Evolutionary conservation across 768 basidiomycete species (phyloP), one percentile per base, ranked within the genome.

Genomic region (Neoboletus magnificus): DNA sequence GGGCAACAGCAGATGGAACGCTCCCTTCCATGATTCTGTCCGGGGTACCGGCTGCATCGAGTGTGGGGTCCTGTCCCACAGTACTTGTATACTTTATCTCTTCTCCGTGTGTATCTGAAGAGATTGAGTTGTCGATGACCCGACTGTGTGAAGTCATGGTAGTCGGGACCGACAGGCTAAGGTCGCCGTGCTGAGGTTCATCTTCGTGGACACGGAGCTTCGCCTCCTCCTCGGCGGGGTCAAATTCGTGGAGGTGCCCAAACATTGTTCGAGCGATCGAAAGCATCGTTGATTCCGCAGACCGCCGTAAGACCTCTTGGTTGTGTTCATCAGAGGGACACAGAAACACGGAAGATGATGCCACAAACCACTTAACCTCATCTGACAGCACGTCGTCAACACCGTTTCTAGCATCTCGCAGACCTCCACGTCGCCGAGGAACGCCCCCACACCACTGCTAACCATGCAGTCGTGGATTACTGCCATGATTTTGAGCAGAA

Each of bases 381-480:
- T 95, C 69, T 98, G 91, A 71, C 96, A 98, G 61, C 94, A 93
- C 48, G 96, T 98, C 12, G 94, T 96, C 62, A 99, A 73, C 5
- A 98, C 96, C 1, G 95, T 96, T 72, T 99, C 97, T 62, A 99
- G 76, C 88, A 99, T 94, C 73, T 98, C 97, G 68, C 97, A 99
- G 16, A 98, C 87, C 68, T 94, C 93, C 50, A 97, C 83, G 64
- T 99, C 96, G 27, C 91, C 92, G 35, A 98, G 79, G 11, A 78
- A 76, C n/a, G 73, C 69, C 1, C 91, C 88, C 29, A 91, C 83
- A 54, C 72, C 74, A 54, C 68, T 72, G 50, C 84, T 79, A 60
- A 87, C 86, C 59, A 97, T 77, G 63, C 89, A 88, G 60, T 90
- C 85, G 58, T 91, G 84, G 50, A 96, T 93, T 18, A 98, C 86